Conservation (phyloP, 202 grass and related monocot genomes). For the Zoysia matrella region DNA sequence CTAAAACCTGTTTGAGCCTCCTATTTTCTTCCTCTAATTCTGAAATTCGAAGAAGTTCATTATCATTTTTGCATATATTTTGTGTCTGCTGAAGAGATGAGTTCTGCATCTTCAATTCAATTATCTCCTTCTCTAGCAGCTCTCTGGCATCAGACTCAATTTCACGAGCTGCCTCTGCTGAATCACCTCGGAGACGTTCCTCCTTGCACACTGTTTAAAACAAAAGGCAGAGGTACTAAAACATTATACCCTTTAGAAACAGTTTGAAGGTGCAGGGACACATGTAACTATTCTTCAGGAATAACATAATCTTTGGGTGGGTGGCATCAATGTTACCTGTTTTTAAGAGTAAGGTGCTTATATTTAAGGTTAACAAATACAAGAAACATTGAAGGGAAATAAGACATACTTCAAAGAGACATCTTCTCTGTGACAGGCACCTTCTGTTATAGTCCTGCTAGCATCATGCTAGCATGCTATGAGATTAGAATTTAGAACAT, state of each 20-base stretch:
- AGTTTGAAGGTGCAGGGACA: slow-evolving; percentile 2
- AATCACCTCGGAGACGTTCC: slow-evolving; percentile 57
- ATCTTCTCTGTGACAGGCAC: slow-evolving; percentile 50
- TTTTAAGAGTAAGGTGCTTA: neutral
- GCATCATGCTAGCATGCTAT: slow-evolving; percentile 55
- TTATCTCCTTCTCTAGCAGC: slow-evolving; percentile 80
- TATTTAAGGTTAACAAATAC: neutral
- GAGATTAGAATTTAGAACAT: slow-evolving; percentile 52
- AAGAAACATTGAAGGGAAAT: slow-evolving; percentile 44
- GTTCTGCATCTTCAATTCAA: slow-evolving; percentile 75
- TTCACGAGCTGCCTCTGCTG: slow-evolving; percentile 67
- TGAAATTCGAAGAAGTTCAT: slow-evolving; percentile 42
- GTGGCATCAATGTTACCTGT: slow-evolving; percentile 13
- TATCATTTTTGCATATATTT: slow-evolving; percentile 42
- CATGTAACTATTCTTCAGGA: neutral
- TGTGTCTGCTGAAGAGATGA: slow-evolving; percentile 53
- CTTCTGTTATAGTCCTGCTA: slow-evolving; percentile 62
- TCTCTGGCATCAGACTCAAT: slow-evolving; percentile 67
- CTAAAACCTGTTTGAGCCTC: slow-evolving; percentile 62
- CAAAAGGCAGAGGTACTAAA: slow-evolving; percentile 13
- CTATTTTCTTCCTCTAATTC: slow-evolving; percentile 68
- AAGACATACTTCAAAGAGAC: slow-evolving; percentile 59
- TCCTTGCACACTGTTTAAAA: slow-evolving; percentile 63
- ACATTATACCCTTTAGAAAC: slow-evolving; percentile 14
- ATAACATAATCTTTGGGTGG: neutral